Evolutionary conservation across 2,329 filamentous ascomycete species (phyloP).

Genomic region (Decorospora gaudefroyi): DNA sequence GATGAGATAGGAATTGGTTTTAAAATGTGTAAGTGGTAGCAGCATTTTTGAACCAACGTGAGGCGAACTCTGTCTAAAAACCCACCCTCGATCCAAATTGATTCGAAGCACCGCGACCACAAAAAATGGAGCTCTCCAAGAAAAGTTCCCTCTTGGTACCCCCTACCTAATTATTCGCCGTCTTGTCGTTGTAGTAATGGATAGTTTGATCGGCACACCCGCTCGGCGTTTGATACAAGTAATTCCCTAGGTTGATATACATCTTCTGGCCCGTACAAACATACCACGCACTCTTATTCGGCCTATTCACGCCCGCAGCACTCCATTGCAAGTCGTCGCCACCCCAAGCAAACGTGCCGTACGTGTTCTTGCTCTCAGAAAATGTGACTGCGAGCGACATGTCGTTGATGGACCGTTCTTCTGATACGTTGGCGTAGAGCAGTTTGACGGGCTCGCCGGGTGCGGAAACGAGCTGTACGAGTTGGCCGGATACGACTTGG

Average conservation of each 20-base stretch:
- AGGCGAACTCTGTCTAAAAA: too few species aligned
- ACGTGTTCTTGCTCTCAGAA: constrained; percentile 56
- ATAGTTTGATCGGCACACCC: constrained; percentile 64
- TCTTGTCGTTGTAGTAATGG: constrained; percentile 48
- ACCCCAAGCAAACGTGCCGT: constrained; percentile 61
- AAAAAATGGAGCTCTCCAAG: too few species aligned
- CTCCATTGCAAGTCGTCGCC: constrained; percentile 64
- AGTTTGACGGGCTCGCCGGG: constrained; percentile 53
- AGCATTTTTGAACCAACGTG: too few species aligned
- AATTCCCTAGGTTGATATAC: constrained; percentile 64
- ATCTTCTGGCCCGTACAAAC: constrained; percentile 59
- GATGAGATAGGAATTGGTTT: too few species aligned
- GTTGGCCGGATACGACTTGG: constrained; percentile 60
- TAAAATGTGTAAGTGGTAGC: too few species aligned
- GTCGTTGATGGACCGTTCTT: constrained; percentile 37
- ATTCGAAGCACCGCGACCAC: too few species aligned
- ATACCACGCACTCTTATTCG: constrained; percentile 63
- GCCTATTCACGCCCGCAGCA: constrained; percentile 54
- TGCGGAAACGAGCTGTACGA: constrained; percentile 58
- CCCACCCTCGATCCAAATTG: too few species aligned
- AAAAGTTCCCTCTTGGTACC: too few species aligned
- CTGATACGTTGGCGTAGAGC: constrained; percentile 41
- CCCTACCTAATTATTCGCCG: constrained; percentile 30
- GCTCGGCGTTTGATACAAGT: constrained; percentile 61
- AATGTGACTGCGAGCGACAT: constrained; percentile 58